These are phyloP conservation scores for Polyporus arcularius DNA, from an alignment of 768 basidiomycete species.

Conservation along the genomic window DNA sequence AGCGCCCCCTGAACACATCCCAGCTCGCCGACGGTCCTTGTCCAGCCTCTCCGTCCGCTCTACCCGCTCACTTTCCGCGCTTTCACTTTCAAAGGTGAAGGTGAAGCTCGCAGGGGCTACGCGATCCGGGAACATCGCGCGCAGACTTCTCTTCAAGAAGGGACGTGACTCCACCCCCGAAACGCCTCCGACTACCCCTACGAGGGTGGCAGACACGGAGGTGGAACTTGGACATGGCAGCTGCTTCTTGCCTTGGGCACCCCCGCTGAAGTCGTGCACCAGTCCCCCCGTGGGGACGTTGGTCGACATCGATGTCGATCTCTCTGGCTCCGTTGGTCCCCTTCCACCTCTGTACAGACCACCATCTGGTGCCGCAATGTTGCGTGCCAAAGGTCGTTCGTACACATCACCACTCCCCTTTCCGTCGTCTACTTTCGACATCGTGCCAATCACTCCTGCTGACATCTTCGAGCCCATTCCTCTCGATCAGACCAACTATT, in stretches of 20 bases:
- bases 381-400: conserved; percentile 58
- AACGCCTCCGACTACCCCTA: conserved; percentile 4
- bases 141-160: conserved; percentile 50
- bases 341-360: conserved; percentile 20
- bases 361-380: conserved; percentile 20
- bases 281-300: conserved; percentile 21
- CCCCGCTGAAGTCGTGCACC: conserved; percentile 33
- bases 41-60: conserved; percentile 53
- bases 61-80: conserved; percentile 42
- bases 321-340: conserved; percentile 20
- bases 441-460: conserved; percentile 49
- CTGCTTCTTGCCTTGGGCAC: conserved; percentile 47
- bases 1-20: conserved; percentile 27
- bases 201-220: conserved; percentile 9
- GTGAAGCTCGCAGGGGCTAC: conserved; percentile 45
- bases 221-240: conserved; percentile 32
- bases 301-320: conserved; percentile 25
- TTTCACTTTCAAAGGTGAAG: conserved; percentile 51
- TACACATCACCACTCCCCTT: conserved; percentile 66
- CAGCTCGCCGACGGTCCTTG: conserved; percentile 55
- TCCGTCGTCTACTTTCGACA: conserved; percentile 52
- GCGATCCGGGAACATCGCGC: conserved; percentile 53
- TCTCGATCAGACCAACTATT: conserved; percentile 51
- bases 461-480: conserved; percentile 57
- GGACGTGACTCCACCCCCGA: conserved; percentile 31